These are phyloP conservation scores for Emmonsia crescens DNA, from an alignment of 2,329 filamentous ascomycete species.

Conservation along the genomic window DNA sequence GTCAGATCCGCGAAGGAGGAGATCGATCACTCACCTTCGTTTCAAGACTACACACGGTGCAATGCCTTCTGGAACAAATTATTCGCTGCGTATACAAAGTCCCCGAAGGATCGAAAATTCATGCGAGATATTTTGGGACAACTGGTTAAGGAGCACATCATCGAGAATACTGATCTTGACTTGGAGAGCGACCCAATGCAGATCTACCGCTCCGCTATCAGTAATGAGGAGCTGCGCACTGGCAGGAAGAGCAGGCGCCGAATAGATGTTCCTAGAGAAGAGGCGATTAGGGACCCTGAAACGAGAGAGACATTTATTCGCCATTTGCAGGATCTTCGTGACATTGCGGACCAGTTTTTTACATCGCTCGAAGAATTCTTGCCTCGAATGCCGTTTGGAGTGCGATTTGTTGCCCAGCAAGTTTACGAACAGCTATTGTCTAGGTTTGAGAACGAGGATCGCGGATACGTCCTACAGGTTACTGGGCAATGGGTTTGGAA, in stretches of 20 bases:
- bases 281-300: conserved; percentile 92
- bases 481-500: conserved; percentile 91
- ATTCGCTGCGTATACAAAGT: conserved; percentile 76
- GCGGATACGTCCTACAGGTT: conserved; percentile 66
- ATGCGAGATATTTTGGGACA: conserved; percentile 76
- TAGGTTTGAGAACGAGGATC: conserved; percentile 70
- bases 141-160: conserved; percentile 79
- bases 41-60: conserved; percentile 79
- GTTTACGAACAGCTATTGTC: conserved; percentile 67
- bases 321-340: conserved; percentile 83
- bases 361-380: conserved; percentile 68
- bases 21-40: conserved; percentile 56
- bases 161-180: conserved; percentile 82
- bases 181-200: conserved; percentile 95
- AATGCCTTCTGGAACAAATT: conserved; percentile 92
- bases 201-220: conserved; percentile 90
- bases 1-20: conserved; percentile 75
- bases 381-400: conserved; percentile 82
- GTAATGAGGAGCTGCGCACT: conserved; percentile 91
- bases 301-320: conserved; percentile 88
- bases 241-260: conserved; percentile 71
- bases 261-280: conserved; percentile 75
- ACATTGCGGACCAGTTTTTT: conserved; percentile 89
- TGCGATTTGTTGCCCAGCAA: conserved; percentile 78
- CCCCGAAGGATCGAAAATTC: conserved; percentile 85